phyloP scores from a whole-genome alignment of 2,329 filamentous ascomycete genomes.

The Aaosphaeria pasadenensis region DNA sequence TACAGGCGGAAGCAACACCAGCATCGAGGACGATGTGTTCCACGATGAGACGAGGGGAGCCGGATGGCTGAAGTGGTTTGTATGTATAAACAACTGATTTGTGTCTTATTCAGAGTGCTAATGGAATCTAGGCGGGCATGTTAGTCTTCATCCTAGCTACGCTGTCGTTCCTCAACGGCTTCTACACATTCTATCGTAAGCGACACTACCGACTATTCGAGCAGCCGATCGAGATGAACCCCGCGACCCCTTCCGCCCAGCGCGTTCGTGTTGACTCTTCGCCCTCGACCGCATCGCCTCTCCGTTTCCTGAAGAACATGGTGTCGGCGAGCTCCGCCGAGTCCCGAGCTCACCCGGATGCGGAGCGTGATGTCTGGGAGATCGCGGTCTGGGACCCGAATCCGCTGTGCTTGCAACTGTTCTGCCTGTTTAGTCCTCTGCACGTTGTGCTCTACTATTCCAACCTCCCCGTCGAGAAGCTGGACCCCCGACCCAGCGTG shows the following conservation, averaged over 20 bases:
- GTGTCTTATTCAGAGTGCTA: neutral
- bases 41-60: conserved; percentile 60
- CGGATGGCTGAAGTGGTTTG: conserved; percentile 67
- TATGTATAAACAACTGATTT: conserved; percentile 37
- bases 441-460: conserved; percentile 90
- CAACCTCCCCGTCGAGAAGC: conserved; percentile 72
- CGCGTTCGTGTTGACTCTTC: conserved; percentile 87
- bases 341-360: conserved; percentile 78
- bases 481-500: conserved; percentile 79
- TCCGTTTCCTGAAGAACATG: conserved; percentile 70
- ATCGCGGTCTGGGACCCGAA: conserved; percentile 90
- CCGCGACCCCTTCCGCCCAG: conserved; percentile 79
- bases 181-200: conserved; percentile 77
- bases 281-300: conserved; percentile 71
- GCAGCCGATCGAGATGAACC: conserved; percentile 71
- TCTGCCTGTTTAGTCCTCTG: conserved; percentile 88
- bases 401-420: conserved; percentile 75
- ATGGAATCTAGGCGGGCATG: conserved; percentile 45
- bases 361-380: conserved; percentile 88
- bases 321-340: conserved; percentile 66
- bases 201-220: conserved; percentile 92
- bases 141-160: conserved; percentile 67
- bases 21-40: conserved; percentile 77
- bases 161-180: conserved; percentile 71
- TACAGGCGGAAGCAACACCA: conserved; percentile 49